phyloP scores from a whole-genome alignment of 2,329 filamentous ascomycete species.

The Scytalidium sp. region DNA sequence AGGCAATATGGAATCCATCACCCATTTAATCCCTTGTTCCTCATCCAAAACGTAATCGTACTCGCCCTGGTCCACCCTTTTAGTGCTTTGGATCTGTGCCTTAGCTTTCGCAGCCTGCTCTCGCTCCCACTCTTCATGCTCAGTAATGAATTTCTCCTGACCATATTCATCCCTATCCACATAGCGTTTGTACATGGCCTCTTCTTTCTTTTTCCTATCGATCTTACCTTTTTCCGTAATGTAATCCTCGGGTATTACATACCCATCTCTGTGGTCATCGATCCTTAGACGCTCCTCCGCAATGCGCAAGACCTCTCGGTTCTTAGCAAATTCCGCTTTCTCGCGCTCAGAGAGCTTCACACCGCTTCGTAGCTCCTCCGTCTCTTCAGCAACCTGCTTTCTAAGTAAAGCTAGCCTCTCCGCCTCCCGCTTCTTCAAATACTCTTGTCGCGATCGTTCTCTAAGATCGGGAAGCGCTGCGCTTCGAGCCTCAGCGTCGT shows the following conservation, averaged over 20 bases:
- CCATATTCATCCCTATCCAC: constrained; percentile 85
- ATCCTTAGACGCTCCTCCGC: constrained; percentile 84
- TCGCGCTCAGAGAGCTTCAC: constrained; percentile 73
- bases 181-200: constrained; percentile 86
- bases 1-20: constrained; percentile 68
- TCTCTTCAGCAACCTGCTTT: constrained; percentile 87
- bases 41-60: constrained; percentile 95
- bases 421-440: constrained; percentile 86
- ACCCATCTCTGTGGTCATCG: constrained; percentile 89
- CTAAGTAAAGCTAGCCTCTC: constrained; percentile 83
- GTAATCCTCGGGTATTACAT: constrained; percentile 90
- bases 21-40: constrained; percentile 81
- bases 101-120: constrained; percentile 88
- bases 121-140: constrained; percentile 93
- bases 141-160: constrained; percentile 84
- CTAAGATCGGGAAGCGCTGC: constrained; percentile 79
- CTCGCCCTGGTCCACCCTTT: constrained; percentile 74
- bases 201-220: constrained; percentile 81
- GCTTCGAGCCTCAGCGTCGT: constrained; percentile 63
- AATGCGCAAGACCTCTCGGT: constrained; percentile 75
- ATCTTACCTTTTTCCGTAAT: constrained; percentile 92
- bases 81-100: constrained; percentile 73
- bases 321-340: constrained; percentile 84
- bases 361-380: constrained; percentile 74
- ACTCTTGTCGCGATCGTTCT: constrained; percentile 83